A percentile compares a stretch with the other conserved stretches of the same genome.
These are phyloP conservation scores for Coemansia sp. DNA, from an alignment of 192 early-diverging fungal genomes.

Conservation along the genomic window DNA sequence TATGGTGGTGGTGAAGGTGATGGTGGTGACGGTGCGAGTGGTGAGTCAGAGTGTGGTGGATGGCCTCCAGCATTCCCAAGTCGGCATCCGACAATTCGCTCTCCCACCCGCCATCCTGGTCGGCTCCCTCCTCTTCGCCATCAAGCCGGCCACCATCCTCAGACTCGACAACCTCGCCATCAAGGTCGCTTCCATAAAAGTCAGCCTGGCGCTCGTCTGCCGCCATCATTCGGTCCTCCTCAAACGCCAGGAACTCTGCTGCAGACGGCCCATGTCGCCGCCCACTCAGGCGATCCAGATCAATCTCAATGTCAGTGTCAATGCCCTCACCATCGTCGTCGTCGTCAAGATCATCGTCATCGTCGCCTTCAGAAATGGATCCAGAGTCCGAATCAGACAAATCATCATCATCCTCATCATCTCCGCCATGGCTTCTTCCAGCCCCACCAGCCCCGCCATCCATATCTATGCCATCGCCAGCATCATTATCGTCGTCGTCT, in stretches of 20 bases:
- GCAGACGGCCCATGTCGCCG: neutral
- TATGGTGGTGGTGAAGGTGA: slow-evolving; percentile 4
- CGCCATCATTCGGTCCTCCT: slow-evolving; percentile 55
- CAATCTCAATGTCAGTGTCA: neutral
- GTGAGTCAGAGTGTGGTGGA: slow-evolving; percentile 15
- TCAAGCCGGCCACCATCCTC: neutral
- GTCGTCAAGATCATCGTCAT: slow-evolving; percentile 34
- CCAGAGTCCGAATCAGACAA: slow-evolving; percentile 54
- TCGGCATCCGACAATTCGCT: slow-evolving; percentile 32
- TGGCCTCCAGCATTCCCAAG: slow-evolving; percentile 8
- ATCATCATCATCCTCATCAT: slow-evolving; percentile 59
- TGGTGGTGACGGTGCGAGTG: slow-evolving; percentile 12
- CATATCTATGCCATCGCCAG: slow-evolving; percentile 59
- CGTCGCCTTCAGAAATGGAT: slow-evolving; percentile 46
- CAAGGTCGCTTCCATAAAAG: slow-evolving; percentile 58
- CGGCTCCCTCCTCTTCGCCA: slow-evolving; percentile 41
- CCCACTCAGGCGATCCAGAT: neutral
- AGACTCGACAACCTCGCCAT: slow-evolving; percentile 49
- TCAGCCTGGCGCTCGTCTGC: slow-evolving; percentile 58
- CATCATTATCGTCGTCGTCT: too few relatives aligned
- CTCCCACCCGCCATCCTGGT: slow-evolving; percentile 31
- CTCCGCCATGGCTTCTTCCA: slow-evolving; percentile 35
- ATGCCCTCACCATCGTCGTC: slow-evolving; percentile 28
- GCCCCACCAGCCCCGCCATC: slow-evolving; percentile 47
- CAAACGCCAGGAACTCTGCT: slow-evolving; percentile 9